Base-by-base conservation (phyloP, 208 protist genomes). In the Acanthamoeba rhysodes region DNA sequence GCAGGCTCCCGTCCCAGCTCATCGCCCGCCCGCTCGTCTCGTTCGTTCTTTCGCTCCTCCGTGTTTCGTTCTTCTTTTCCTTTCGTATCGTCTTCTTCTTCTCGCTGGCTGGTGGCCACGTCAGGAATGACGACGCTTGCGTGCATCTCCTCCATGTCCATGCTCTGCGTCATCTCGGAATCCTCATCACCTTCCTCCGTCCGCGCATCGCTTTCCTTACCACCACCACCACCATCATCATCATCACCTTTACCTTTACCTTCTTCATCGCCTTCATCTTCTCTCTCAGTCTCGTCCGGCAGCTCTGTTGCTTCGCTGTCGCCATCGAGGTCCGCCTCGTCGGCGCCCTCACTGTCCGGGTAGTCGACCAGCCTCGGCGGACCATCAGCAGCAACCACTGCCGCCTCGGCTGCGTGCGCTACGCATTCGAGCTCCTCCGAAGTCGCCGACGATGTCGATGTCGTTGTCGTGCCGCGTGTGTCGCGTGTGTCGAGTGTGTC, bases 311-410 rank as follows among this genome's bases (percentile, higher is more conserved):
- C 66, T 72, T 72, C 66, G 29, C 29, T 37, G 66, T 37, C 29
- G 66, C 1, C 29, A 1, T 32, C 66, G 29, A 37, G n/a, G 8
- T 32, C 29, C 0, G 16, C 16, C 24, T 59, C 24, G 62, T 68
- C 66, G 66, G 66, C 66, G 27, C 29, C 66, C 16, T 72, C 66
- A n/a, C 66, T 72, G 66, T 72, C 66, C n/a, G 66, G 66, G 66
- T 72, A 72, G 66, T 72, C 66, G 12, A 72, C 66, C 66, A 72
- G 59, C 59, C 59, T 66, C 22, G 16, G 59, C 59, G 22, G 59
- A 2, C 7, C 45, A 59, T 59, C 55, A 22, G 12, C 55, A 22
- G 0, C 55, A 59, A 59, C 55, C 62, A 29, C 62, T 4, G 10
- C 62, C 24, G 62, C 62, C 62, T 59, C 62, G 62, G 62, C 24